A percentile compares a stretch with the other conserved stretches of the same genome.
Conservation (phyloP, 2,329 filamentous ascomycete genomes). For the Epichloe scottii region DNA sequence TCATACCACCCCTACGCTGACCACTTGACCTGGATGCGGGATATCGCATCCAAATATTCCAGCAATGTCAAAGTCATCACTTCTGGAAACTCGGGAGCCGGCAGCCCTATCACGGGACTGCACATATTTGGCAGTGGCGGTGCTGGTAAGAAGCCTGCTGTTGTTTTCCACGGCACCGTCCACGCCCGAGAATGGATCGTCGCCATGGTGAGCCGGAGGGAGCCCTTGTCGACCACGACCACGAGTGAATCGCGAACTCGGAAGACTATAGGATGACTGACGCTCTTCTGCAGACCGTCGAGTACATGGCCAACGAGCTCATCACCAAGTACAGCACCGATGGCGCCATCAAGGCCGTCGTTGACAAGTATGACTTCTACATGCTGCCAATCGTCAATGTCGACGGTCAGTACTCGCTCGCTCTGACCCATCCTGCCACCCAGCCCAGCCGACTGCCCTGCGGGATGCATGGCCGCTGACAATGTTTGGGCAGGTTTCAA, state of each 20-base stretch:
- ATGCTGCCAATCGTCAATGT: constrained; percentile 51
- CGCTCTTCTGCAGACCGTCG: constrained; percentile 17
- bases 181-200: constrained; percentile 51
- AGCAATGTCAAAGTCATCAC: constrained; percentile 34
- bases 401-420: constrained; percentile 30
- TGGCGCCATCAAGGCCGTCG: constrained; percentile 27
- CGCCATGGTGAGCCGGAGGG: constrained; percentile 29
- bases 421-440: no score
- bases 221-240: neutral
- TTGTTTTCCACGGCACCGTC: constrained; percentile 44
- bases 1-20: constrained; percentile 39
- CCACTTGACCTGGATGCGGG: constrained; percentile 35
- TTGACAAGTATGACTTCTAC: constrained; percentile 55
- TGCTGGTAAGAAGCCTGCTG: constrained; percentile 34
- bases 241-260: no score
- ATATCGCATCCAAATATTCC: constrained; percentile 29
- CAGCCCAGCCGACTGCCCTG: no score
- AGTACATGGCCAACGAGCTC: constrained; percentile 40
- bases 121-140: constrained; percentile 38
- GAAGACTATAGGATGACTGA: neutral
- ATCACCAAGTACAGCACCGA: constrained; percentile 31
- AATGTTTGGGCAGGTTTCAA: constrained; percentile 47
- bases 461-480: no score
- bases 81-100: constrained; percentile 33
- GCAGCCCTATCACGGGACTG: constrained; percentile 46